phyloP scores from a whole-genome alignment of 495 filamentous ascomycete genomes.

The Penicillium crystallinum region DNA sequence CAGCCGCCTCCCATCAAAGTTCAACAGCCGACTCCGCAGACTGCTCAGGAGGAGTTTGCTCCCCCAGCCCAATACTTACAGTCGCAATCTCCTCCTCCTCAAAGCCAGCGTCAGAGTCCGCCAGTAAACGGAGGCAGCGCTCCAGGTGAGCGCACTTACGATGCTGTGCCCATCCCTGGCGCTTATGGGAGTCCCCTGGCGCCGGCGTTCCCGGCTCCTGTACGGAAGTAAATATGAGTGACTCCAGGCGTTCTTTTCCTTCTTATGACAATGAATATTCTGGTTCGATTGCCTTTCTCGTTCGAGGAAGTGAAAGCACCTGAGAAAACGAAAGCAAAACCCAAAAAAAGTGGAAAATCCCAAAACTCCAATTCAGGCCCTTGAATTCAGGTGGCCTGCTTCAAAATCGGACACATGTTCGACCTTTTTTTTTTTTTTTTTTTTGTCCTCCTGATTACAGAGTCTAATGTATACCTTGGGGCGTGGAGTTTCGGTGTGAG shows the following conservation, averaged over 20 bases:
- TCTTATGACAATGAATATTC: no score
- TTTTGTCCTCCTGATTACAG: constrained; percentile 8
- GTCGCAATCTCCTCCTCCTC: constrained; percentile 17
- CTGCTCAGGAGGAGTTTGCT: constrained; percentile 54
- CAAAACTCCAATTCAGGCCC: not conserved
- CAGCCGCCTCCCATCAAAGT: constrained; percentile 76
- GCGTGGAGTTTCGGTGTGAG: constrained; percentile 11
- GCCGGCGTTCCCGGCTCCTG: constrained; percentile 29
- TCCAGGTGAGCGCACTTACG: constrained; percentile 48
- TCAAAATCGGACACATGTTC: not conserved
- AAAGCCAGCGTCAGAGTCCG: constrained; percentile 32
- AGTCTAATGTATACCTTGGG: constrained; percentile 11
- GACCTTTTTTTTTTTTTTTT: not conserved
- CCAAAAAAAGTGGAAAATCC: constrained; percentile 14
- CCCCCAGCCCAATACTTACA: constrained; percentile 19
- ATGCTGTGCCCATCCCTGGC: constrained; percentile 48
- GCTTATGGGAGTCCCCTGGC: constrained; percentile 45
- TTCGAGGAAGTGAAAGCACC: not conserved
- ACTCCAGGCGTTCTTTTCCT: not conserved
- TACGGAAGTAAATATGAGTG: constrained; percentile 19
- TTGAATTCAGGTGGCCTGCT: not conserved
- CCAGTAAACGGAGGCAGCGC: constrained; percentile 23
- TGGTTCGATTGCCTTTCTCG: not conserved
- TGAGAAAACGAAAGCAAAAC: not conserved
- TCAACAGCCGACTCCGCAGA: constrained; percentile 68